These are phyloP conservation scores for Juncus inflexus DNA, from an alignment of 176 grass and related monocot species.

Conservation along the genomic window DNA sequence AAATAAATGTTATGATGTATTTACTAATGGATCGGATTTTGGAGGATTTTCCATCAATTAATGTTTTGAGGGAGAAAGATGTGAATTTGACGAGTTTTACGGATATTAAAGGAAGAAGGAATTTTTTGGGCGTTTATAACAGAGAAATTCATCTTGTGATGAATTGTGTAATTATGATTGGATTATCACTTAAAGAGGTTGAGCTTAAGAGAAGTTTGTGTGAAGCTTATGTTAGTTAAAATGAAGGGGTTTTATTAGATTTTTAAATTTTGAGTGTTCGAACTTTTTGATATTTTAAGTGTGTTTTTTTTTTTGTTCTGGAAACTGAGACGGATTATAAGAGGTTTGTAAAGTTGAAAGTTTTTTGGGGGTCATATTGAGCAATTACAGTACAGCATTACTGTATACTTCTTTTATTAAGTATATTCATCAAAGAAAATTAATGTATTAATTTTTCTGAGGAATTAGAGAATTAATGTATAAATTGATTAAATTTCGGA, in stretches of 20 bases:
- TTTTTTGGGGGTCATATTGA: no score
- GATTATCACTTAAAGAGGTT: neutral
- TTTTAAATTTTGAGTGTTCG: neutral
- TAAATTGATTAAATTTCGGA: no score
- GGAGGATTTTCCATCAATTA: slow-evolving; percentile 19
- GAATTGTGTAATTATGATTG: slow-evolving; percentile 54
- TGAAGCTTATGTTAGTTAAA: slow-evolving; percentile 12
- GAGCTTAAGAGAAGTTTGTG: neutral
- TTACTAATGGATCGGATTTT: slow-evolving; percentile 51
- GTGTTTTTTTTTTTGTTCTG: slow-evolving; percentile 6
- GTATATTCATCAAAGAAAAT: no score
- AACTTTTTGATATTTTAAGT: neutral
- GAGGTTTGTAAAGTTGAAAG: no score
- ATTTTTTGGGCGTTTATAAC: slow-evolving; percentile 72
- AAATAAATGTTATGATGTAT: slow-evolving; percentile 62
- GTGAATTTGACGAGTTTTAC: slow-evolving; percentile 71
- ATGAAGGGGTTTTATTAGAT: neutral
- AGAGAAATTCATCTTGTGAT: slow-evolving; percentile 58
- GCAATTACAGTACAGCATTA: no score
- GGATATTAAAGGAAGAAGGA: slow-evolving; percentile 51
- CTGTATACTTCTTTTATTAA: no score
- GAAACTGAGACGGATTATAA: no score
- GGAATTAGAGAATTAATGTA: no score
- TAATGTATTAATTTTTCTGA: no score
- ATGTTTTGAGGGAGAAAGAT: slow-evolving; percentile 38